Percentiles rank a stretch among this genome's conserved stretches.
These are phyloP conservation scores for Pezicula carpinea DNA, from an alignment of 2,329 filamentous ascomycete genomes.

Conservation along the genomic window DNA sequence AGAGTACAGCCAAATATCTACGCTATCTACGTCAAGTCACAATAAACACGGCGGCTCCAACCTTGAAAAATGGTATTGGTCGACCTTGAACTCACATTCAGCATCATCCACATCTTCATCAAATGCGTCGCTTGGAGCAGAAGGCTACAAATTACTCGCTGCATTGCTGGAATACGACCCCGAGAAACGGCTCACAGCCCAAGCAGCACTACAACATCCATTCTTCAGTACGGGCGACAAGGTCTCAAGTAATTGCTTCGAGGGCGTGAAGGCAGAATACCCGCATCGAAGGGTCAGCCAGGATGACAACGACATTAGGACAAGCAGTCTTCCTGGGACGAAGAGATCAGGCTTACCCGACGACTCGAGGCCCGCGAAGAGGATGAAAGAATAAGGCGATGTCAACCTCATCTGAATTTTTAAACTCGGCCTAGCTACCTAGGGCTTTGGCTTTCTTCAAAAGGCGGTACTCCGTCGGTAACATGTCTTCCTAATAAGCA, in stretches of 20 bases:
- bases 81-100: conserved; percentile 57
- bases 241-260: conserved; percentile 81
- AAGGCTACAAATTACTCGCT: conserved; percentile 79
- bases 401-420: not conserved
- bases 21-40: conserved; percentile 46
- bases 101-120: conserved; percentile 43
- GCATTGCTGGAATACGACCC: conserved; percentile 91
- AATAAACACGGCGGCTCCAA: conserved; percentile 29
- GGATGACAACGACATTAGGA: conserved; percentile 95
- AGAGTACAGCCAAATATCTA: conserved; percentile 69
- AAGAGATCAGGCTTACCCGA: conserved; percentile 85
- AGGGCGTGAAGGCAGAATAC: conserved; percentile 83
- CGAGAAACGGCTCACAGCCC: conserved; percentile 78
- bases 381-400: conserved; percentile 50
- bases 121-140: conserved; percentile 55
- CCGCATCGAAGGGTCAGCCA: conserved; percentile 85
- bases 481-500: too few species aligned
- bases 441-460: too few species aligned
- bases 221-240: conserved; percentile 74
- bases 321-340: conserved; percentile 81
- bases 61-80: conserved; percentile 78
- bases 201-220: conserved; percentile 81
- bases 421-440: too few species aligned
- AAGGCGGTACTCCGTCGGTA: too few species aligned
- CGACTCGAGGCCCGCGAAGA: conserved; percentile 61